Evolutionary conservation across 345 rosid species (phyloP).

Genomic region (Diplotaxis tenuifolia): DNA sequence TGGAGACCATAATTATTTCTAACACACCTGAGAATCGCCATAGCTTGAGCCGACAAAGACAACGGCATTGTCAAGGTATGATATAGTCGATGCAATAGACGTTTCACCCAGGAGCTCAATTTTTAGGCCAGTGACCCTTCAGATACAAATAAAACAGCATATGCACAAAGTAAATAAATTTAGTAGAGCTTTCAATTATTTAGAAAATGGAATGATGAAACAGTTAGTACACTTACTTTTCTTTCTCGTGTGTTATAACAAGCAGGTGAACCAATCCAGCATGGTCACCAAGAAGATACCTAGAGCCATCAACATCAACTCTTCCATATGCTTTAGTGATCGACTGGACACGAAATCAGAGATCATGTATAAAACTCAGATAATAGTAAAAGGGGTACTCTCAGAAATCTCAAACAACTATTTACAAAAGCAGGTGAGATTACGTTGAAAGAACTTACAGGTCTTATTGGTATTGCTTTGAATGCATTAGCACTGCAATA

Average conservation of each 20-base stretch:
- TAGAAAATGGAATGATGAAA: neutral
- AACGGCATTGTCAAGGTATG: constrained; percentile 93
- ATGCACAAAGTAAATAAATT: constrained; percentile 8
- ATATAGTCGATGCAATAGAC: constrained; percentile 88
- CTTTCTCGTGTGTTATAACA: constrained; percentile 97
- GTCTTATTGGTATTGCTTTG: constrained; percentile 85
- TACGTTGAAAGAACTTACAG: constrained; percentile 50
- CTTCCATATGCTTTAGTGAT: constrained; percentile 96
- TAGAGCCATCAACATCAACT: constrained; percentile 97
- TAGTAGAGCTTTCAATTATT: neutral
- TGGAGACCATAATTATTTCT: neutral
- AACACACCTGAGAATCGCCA: constrained; percentile 92
- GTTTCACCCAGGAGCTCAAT: constrained; percentile 97
- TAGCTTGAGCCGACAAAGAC: constrained; percentile 95
- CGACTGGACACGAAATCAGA: constrained; percentile 50
- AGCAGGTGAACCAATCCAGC: constrained; percentile 88
- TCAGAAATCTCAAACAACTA: neutral
- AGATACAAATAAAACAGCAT: constrained; percentile 24
- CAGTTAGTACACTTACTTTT: constrained; percentile 57
- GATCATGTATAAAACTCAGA: constrained; percentile 21
- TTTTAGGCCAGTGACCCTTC: constrained; percentile 92
- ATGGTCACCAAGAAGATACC: constrained; percentile 97
- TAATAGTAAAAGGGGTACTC: neutral
- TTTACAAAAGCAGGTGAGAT: neutral
- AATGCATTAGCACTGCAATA: constrained; percentile 87